These are phyloP conservation scores for Cucumis melo DNA, from an alignment of 306 rosid genomes.

Conservation along the genomic window DNA sequence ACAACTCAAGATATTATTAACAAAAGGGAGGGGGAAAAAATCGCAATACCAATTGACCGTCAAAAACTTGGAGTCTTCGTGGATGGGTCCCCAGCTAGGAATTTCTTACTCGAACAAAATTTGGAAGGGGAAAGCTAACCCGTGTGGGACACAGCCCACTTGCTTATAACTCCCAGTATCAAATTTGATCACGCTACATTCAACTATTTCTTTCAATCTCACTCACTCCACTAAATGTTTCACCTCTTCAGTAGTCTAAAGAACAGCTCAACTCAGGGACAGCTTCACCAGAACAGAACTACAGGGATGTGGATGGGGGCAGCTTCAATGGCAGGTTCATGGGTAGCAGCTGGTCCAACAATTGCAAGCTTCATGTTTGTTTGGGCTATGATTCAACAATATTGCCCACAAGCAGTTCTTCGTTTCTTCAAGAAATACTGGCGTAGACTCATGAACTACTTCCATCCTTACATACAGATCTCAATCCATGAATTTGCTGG, in stretches of 20 bases:
- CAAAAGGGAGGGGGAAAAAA: background rate
- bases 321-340: slow-evolving; percentile 1
- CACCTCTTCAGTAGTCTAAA: background rate
- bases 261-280: background rate
- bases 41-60: background rate
- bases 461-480: slow-evolving; percentile 54
- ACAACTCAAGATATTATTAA: background rate
- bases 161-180: background rate
- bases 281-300: background rate
- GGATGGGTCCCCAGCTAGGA: background rate
- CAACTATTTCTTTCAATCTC: background rate
- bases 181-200: background rate
- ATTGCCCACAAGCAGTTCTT: slow-evolving; percentile 54
- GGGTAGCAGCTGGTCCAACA: slow-evolving; percentile 69
- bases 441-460: slow-evolving; percentile 29
- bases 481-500: slow-evolving; percentile 71
- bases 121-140: background rate
- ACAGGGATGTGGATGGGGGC: background rate
- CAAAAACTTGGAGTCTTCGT: background rate
- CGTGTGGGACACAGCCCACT: background rate
- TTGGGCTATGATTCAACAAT: slow-evolving; percentile 77
- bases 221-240: background rate
- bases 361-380: slow-evolving; percentile 73
- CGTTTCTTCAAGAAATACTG: slow-evolving; percentile 37
- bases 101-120: background rate